A percentile compares a stretch with the other conserved stretches of the same genome.
Conservation (phyloP, 352 stramenopile species). For the Globisporangium viniferum region DNA sequence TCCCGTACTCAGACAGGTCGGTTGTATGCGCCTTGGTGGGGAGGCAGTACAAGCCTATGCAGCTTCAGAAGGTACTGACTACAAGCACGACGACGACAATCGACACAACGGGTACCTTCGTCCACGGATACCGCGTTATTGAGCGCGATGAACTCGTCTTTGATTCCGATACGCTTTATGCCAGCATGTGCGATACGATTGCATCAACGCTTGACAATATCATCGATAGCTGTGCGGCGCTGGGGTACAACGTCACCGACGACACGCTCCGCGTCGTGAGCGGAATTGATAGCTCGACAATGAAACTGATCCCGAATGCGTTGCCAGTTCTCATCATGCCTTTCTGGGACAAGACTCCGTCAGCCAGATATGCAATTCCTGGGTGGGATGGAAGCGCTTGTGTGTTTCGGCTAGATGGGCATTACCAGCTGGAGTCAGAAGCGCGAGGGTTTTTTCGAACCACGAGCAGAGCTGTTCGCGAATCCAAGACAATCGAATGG, state of each 20-base stretch:
- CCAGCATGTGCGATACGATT: constrained; percentile 18
- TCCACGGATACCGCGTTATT: constrained; percentile 17
- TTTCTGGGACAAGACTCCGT: constrained; percentile 17
- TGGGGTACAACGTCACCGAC: constrained; percentile 29
- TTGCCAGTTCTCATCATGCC: constrained; percentile 31
- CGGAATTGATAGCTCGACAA: constrained; percentile 11
- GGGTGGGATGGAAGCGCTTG: constrained; percentile 27
- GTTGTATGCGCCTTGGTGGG: constrained; percentile 12
- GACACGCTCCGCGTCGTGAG: constrained; percentile 28
- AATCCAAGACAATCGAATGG: constrained; percentile 16
- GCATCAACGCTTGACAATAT: constrained; percentile 26
- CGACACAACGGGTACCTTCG: constrained; percentile 9
- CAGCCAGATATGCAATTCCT: constrained; percentile 21
- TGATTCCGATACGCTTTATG: constrained; percentile 5
- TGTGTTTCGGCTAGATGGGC: constrained; percentile 22
- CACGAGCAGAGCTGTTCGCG: constrained; percentile 11
- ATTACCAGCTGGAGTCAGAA: constrained; percentile 15
- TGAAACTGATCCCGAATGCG: constrained; percentile 18
- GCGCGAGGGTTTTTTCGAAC: constrained; percentile 15
- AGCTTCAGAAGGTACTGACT: constrained; percentile 7
- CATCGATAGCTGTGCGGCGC: constrained; percentile 19
- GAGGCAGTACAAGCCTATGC: constrained; percentile 17
- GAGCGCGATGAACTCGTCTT: constrained; percentile 7
- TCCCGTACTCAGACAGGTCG: constrained; percentile 13
- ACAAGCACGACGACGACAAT: constrained; percentile 8